Conservation (phyloP, 768 basidiomycete species). For the Stropharia rugosoannulata region DNA sequence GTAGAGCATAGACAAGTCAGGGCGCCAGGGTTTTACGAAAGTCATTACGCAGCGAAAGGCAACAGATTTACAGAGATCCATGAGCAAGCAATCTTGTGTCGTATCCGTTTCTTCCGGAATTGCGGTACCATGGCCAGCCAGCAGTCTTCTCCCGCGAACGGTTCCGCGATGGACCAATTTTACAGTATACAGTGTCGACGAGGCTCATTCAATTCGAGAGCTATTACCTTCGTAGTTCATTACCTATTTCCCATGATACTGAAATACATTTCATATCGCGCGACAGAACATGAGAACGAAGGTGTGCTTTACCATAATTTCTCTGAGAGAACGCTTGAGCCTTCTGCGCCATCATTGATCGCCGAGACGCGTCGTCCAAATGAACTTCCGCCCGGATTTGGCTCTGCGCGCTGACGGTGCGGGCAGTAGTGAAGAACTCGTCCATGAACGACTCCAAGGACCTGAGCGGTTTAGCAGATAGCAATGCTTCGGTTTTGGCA, state of each 20-base stretch:
- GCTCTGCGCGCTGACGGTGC: constrained; percentile 19
- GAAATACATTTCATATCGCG: background rate
- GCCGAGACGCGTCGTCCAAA: background rate
- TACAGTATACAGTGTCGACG: too few species aligned
- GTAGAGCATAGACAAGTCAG: too few species aligned
- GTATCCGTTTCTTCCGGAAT: too few species aligned
- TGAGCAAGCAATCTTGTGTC: too few species aligned
- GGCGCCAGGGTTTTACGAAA: too few species aligned
- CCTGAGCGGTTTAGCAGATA: constrained; percentile 17
- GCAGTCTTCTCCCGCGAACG: too few species aligned
- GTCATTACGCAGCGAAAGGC: too few species aligned
- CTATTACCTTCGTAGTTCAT: too few species aligned
- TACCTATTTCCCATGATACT: background rate
- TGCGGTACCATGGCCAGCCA: too few species aligned
- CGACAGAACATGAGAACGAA: background rate
- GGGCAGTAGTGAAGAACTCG: constrained; percentile 33
- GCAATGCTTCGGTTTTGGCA: background rate
- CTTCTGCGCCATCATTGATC: background rate
- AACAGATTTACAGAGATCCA: too few species aligned
- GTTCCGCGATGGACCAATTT: too few species aligned
- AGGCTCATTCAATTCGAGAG: too few species aligned
- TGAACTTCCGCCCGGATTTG: background rate
- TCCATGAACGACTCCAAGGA: constrained; percentile 35
- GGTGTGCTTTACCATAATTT: background rate
- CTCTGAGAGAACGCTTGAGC: background rate